Conservation (phyloP, 2,329 filamentous ascomycete genomes). For the Aaosphaeria pasadenensis region DNA sequence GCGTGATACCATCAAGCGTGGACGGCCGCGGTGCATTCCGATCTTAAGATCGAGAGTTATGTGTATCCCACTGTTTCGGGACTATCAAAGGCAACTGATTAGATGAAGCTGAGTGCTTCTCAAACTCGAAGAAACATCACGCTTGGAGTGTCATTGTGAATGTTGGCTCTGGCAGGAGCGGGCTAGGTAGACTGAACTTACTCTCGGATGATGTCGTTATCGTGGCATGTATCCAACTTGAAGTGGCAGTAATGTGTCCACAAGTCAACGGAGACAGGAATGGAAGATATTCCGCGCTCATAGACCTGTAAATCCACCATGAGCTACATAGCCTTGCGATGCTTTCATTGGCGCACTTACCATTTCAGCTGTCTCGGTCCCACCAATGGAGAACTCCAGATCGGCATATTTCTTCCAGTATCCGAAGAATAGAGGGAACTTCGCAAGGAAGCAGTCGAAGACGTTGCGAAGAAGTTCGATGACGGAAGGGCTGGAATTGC, state of each 20-base stretch:
- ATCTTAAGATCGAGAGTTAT: too few relatives aligned
- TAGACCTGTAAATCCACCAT: constrained; percentile 64
- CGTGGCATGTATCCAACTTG: constrained; percentile 96
- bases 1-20: too few relatives aligned
- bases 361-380: constrained; percentile 96
- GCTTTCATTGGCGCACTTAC: constrained; percentile 45
- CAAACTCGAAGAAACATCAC: too few relatives aligned
- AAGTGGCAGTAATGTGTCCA: constrained; percentile 98
- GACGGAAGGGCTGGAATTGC: constrained; percentile 93
- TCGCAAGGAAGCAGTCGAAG: constrained; percentile 89
- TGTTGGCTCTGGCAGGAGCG: too few relatives aligned
- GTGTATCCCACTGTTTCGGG: too few relatives aligned
- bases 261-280: constrained; percentile 89
- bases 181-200: constrained; percentile 64
- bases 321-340: neutral
- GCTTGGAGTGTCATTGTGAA: too few relatives aligned
- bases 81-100: too few relatives aligned
- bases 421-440: constrained; percentile 92
- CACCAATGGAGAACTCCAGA: constrained; percentile 92
- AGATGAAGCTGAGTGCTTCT: too few relatives aligned
- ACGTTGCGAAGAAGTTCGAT: constrained; percentile 82
- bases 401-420: constrained; percentile 99
- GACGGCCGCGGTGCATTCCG: too few relatives aligned
- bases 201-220: constrained; percentile 95
- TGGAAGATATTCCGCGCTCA: constrained; percentile 89